Evolutionary conservation across 495 filamentous ascomycete genomes (phyloP).

Genomic region (Parathielavia appendiculata): DNA sequence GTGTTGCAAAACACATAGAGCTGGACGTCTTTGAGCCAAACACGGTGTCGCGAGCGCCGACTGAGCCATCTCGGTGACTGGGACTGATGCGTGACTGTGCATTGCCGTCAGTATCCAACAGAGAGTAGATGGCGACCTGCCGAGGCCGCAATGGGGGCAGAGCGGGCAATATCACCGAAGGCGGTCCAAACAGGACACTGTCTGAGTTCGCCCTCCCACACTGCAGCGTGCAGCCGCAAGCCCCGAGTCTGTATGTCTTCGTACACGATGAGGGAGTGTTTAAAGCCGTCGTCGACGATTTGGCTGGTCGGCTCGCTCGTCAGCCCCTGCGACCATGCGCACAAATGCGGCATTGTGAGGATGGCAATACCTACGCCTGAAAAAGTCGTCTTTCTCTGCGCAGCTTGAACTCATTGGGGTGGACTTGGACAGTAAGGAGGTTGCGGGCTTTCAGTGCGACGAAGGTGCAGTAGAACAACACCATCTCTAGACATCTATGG

Average conservation of each 20-base stretch:
- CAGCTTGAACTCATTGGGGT: conserved; percentile 56
- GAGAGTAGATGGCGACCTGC: background rate
- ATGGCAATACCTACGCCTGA: conserved; percentile 53
- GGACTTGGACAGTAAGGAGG: conserved; percentile 43
- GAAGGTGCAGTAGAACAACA: conserved; percentile 73
- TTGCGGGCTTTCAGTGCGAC: conserved; percentile 70
- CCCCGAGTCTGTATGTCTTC: conserved; percentile 59
- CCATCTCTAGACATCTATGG: conserved; percentile 48
- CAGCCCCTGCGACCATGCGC: background rate
- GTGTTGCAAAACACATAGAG: conserved; percentile 58
- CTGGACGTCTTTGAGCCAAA: conserved; percentile 58
- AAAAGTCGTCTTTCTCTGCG: conserved; percentile 61
- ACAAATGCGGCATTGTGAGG: background rate
- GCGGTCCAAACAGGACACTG: conserved; percentile 69
- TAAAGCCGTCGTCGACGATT: conserved; percentile 65
- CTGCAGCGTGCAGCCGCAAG: conserved; percentile 50
- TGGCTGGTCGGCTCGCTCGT: conserved; percentile 39
- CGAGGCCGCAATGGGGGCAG: background rate
- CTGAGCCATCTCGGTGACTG: conserved; percentile 55
- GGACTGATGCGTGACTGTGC: conserved; percentile 54
- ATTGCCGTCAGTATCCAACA: background rate
- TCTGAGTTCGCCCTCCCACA: conserved; percentile 45
- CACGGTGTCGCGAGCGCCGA: conserved; percentile 43
- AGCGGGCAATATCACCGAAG: conserved; percentile 44
- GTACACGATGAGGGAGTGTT: conserved; percentile 68